Evolutionary conservation across 352 stramenopile species (phyloP), one percentile per base, ranked within the genome.

Genomic region (Phytophthora megakarya): DNA sequence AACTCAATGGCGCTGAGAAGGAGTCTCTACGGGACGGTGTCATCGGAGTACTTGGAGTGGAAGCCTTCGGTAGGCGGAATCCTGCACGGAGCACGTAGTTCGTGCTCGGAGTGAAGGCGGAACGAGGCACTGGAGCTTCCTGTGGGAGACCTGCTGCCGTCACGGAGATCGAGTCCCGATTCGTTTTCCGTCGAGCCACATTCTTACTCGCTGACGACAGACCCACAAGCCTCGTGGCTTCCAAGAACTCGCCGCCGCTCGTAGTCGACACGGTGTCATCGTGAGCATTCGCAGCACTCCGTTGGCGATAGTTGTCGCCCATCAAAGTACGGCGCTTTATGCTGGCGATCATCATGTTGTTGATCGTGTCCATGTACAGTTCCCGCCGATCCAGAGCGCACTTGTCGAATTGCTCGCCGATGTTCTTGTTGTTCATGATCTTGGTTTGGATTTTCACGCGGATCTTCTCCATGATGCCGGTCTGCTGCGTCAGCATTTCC

Each of bases 361-460:
- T 75, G 13, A 95, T 63, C 28, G 86, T 93, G 28, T 92, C 78
- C 3, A 95, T 85, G 54, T 89, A 95, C 0, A 95, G 68, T 60
- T 95, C 86, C 3, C 86, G 82, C 10, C 86, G 69, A 30, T 95
- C 84, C 9, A 95, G 71, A 13, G 80, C 74, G 37, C 80, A 86
- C 63, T 90, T 92, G 66, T 95, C 86, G 49, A 95, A 95, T 61
- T 95, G 86, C 55, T 95, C 86, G 46, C 86, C 86, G 30, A 89
- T 92, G 67, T 95, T 93, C 61, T 95, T 95, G 76, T 95, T 95
- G 60, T 95, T 90, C 78, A 90, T 90, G 74, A 95, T 89, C 78
- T 95, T 95, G 43, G 81, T 88, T 57, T 85, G 72, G 37, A 95
- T 81, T 42, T 92, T 91, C 1, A 78, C 61, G 25, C 86, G 75